Conservation (phyloP, 371 early-diverging fungal genomes). For the Paramicrosporidium saccamoebae region DNA sequence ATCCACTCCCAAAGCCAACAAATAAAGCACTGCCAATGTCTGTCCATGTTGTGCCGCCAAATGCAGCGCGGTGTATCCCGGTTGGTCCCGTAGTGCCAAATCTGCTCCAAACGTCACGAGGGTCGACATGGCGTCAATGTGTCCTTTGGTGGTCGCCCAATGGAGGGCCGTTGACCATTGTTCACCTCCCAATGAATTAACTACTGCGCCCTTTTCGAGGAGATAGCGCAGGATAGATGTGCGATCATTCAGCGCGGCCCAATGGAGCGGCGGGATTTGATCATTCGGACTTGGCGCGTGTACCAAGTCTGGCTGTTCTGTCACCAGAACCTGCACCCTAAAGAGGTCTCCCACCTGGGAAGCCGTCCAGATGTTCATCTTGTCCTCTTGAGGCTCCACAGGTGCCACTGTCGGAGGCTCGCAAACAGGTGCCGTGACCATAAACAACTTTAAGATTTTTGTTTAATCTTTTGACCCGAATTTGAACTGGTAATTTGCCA, state of each 20-base stretch:
- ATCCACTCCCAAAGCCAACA: conserved; percentile 25
- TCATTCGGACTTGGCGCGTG: no score
- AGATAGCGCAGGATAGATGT: conserved; percentile 31
- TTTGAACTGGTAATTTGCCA: no score
- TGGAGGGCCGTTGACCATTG: conserved; percentile 50
- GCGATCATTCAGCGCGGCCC: conserved; percentile 39
- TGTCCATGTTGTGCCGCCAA: conserved; percentile 61
- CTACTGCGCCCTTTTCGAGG: conserved; percentile 34
- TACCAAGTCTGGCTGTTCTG: no score
- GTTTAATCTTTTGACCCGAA: no score
- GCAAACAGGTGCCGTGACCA: no score
- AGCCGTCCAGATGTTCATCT: no score
- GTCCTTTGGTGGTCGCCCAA: conserved; percentile 47
- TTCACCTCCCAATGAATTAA: conserved; percentile 38
- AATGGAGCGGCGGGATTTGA: conserved; percentile 37
- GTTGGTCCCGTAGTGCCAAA: conserved; percentile 26
- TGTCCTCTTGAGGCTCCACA: no score
- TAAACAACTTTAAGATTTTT: no score
- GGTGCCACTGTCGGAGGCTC: no score
- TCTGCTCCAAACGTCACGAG: conserved; percentile 41
- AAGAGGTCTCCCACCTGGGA: no score
- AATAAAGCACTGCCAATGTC: conserved; percentile 25
- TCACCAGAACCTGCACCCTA: no score
- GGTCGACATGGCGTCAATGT: conserved; percentile 25
- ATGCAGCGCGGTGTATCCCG: conserved; percentile 66